Evolutionary conservation across 2,329 filamentous ascomycete species (phyloP).

Genomic region (Cladophialophora yegresii): DNA sequence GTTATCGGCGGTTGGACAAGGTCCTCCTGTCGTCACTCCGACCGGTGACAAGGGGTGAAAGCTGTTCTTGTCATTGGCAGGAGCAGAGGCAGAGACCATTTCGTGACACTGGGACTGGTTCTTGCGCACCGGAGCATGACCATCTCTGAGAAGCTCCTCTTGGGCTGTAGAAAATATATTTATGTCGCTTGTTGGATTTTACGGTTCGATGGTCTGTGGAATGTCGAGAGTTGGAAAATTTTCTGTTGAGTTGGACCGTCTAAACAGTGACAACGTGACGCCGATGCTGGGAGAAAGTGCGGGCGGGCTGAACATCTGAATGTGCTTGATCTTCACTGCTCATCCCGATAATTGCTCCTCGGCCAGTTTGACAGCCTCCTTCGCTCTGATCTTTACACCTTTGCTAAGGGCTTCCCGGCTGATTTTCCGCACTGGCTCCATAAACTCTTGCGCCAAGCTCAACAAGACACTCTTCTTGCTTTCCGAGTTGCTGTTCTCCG

Average conservation of each 20-base stretch:
- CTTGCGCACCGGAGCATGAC: not conserved
- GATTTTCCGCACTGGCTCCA: slow-evolving; percentile 27
- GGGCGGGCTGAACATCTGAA: not conserved
- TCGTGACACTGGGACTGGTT: not conserved
- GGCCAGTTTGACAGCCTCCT: slow-evolving; percentile 25
- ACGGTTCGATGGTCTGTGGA: not conserved
- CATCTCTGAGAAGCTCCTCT: not conserved
- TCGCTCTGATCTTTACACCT: slow-evolving; percentile 32
- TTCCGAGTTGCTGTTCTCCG: not conserved
- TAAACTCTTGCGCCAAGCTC: slow-evolving; percentile 22
- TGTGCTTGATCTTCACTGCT: not conserved
- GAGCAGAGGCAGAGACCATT: not conserved
- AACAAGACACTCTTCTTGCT: slow-evolving; percentile 3
- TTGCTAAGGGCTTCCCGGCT: slow-evolving; percentile 30
- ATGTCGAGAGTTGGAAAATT: not conserved
- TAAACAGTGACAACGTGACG: not conserved
- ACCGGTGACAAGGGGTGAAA: not conserved
- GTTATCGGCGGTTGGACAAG: not conserved
- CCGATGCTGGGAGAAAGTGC: not conserved
- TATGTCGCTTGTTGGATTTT: not conserved
- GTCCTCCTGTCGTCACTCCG: not conserved
- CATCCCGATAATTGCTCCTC: slow-evolving; percentile 20
- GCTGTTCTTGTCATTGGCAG: not conserved
- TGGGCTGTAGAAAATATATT: not conserved
- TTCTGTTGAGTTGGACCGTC: too few relatives aligned